Conservation (phyloP, 139 green algal genomes). For the Pleodorina starrii region DNA sequence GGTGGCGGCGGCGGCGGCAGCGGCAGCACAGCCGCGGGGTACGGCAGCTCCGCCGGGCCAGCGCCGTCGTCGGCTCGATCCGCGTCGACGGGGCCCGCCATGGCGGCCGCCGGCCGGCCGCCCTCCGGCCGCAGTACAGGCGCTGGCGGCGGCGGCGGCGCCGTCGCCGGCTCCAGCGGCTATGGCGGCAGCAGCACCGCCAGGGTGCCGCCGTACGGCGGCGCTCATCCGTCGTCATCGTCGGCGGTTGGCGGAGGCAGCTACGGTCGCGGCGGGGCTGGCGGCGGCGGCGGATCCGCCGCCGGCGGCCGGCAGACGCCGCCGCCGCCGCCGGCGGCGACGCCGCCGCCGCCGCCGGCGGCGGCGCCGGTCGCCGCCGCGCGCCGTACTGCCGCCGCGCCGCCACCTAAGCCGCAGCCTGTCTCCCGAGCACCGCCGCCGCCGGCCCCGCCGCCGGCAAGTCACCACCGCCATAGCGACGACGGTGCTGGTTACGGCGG, state of each 20-base stretch:
- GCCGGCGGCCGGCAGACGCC: not conserved
- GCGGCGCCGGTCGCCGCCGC: not conserved
- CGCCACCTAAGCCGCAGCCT: slow-evolving; percentile 1
- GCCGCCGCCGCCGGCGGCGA: not conserved
- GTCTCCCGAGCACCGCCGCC: not conserved
- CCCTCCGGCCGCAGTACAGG: not conserved
- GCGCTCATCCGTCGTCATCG: not conserved
- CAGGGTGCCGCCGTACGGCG: not conserved
- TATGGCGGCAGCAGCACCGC: not conserved
- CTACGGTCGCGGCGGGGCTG: not conserved
- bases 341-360: not conserved
- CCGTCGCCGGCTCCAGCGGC: not conserved
- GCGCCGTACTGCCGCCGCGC: not conserved
- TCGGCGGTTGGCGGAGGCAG: not conserved
- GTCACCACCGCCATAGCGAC: not conserved
- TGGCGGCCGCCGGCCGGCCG: not conserved
- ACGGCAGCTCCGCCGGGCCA: not conserved
- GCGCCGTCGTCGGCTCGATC: not conserved
- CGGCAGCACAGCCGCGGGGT: not conserved
- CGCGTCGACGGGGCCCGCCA: not conserved
- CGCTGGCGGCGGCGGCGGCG: not conserved
- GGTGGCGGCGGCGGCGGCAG: not conserved
- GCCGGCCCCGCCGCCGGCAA: not conserved
- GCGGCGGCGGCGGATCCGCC: not conserved
- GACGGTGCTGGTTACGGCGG: not conserved